Base-by-base conservation (phyloP, 2,329 filamentous ascomycete genomes). In the Pseudogymnoascus sp. region DNA sequence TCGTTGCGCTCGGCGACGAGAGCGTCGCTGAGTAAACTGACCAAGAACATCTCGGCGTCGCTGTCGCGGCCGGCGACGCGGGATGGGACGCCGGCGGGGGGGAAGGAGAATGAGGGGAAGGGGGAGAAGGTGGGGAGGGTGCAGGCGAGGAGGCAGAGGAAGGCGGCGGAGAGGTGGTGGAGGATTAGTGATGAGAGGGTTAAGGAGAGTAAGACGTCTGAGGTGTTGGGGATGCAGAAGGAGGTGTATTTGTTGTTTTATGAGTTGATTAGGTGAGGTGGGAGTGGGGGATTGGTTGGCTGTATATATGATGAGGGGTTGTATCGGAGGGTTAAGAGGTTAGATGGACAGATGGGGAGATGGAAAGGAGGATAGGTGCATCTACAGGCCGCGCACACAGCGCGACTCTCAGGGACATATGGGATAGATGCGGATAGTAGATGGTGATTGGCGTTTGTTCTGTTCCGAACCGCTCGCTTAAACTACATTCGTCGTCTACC, bases 171-270 rank as follows among this genome's bases (percentile, higher is more conserved):
- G 71, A 86, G 89, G 41, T 99, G 95, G 95, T 99, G 95, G 95
- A 86, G 95, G 37, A 96, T 99, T 68, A 97, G 93, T 68, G 95
- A 99, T 74, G 95, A 99, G 68, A 96, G 96, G 76, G 86, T 98
- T 70, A 95, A 93, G 73, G 93, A 98, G 76, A 89, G 91, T 68
- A 96, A 93, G 79, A 98, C 93, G 5, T 85, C 83, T 62, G 95
- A 99, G 69, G 91, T 99, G 6, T 75, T 99, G 64, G 86, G 87
- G 6, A 96, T 97, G 92, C 92, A 97, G 76, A 89, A 88, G 70
- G 95, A 99, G 76, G 93, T 98, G 0, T 99, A 99, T 75, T 78
- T 99, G 73, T 76, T 99, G 61, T 99, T 99, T 75, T 99, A 99
- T 76, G 93, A 98, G 79, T 78, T 96, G 70, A 89, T 53, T 53